Evolutionary conservation across 768 basidiomycete species (phyloP), one percentile per base, ranked within the genome.

Genomic region (Crepidotus variabilis): DNA sequence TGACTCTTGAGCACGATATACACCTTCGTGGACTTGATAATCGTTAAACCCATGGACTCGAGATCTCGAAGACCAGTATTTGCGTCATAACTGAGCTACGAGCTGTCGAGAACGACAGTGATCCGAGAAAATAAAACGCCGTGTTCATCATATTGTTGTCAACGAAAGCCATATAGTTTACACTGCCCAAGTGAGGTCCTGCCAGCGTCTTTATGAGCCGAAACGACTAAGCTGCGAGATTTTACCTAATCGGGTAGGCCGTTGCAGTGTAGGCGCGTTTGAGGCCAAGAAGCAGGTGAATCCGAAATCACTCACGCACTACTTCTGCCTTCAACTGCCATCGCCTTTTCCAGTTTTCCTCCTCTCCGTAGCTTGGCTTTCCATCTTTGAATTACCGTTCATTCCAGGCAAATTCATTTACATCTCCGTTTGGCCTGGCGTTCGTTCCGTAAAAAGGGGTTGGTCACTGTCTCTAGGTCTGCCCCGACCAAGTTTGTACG

Each of bases 191-290:
- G 18, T 14, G 18, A 43, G 39, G 39, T 43, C 28, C 3, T 4
- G 13, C 39, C 14, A 16, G 39, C 39, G 18, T 43, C 39, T 43
- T 43, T 43, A 5, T 16, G 39, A 49, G 24, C 47, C 22, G 13
- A 23, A 22, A 49, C 47, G 39, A 43, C 5, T 43, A 5, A 16
- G 39, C 13, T 14, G 39, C 14, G n/a, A 11, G 23, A 51, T 22
- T 49, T 56, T 56, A 24, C 55, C 49, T 56, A n/a, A 56, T 56
- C 18, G 34, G 49, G 52, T n/a, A 52, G 36, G 36, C 34, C 36
- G 18, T 32, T 9, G 35, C 20, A 13, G 24, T 43, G 23, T 43
- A 56, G n/a, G 50, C 16, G 3, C 39, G 39, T 43, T 43, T 43
- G 39, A 43, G 39, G 39, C 39, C 39, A 20, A 43, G 39, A 43